Evolutionary conservation across 2,329 filamentous ascomycete genomes (phyloP), one percentile per base, ranked within the genome.

Genomic region (Ophiostoma ips): DNA sequence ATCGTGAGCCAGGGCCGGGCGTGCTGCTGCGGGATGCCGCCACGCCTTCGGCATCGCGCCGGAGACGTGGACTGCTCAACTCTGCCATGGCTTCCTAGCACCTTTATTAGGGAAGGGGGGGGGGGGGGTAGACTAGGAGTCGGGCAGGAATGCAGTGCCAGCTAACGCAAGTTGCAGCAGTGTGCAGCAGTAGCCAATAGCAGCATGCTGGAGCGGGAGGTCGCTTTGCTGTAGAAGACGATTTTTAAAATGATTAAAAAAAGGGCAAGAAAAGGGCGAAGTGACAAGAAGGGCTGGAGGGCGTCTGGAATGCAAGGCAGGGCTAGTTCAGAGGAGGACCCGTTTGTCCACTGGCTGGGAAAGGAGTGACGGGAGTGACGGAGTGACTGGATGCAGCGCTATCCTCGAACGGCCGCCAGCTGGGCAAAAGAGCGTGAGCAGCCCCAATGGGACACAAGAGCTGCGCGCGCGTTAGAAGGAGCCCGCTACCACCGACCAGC

Each of bases 121-220:
- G n/a, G n/a, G n/a, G n/a, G n/a, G n/a, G n/a, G n/a, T n/a, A n/a
- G 19, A 41, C 40, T 38, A 40, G 28, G 11, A 15, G 13, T 37
- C 38, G 16, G 36, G 47, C 45, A 50, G 50, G 52, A 52, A 54
- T 52, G 52, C n/a, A 40, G 31, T 46, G 35, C 41, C 16, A 43
- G 15, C 40, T 28, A 24, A 30, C 35, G 21, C 46, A 21, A 18
- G 21, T 24, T 43, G 40, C 40, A 43, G 24, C 21, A 15, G 30
- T 30, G 40, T 43, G 40, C 40, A 43, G 40, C 24, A 16, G 24
- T 43, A 43, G 40, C 40, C 40, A 24, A 43, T 30, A 16, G 40
- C 38, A 38, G 40, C 52, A 53, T 53, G 31, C 49, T 52, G 47
- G 28, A 33, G 44, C 28, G 44, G 21, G 46, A 31, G 28, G 31